A percentile compares a stretch with the other conserved stretches of the same genome.
These are phyloP conservation scores for Pythium brachiatum DNA, from an alignment of 352 stramenopile genomes.

Conservation along the genomic window DNA sequence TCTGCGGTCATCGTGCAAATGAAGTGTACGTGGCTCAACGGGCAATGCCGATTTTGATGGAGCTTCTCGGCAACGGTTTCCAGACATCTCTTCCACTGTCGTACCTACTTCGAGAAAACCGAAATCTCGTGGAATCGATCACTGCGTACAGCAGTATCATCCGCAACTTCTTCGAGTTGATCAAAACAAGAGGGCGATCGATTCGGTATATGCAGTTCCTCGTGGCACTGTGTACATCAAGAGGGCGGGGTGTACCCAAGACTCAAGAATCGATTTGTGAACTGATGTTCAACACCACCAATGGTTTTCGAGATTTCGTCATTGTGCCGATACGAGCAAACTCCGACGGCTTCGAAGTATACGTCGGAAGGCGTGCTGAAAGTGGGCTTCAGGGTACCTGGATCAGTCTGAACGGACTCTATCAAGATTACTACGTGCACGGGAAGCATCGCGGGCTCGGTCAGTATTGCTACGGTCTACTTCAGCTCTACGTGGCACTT, in stretches of 20 bases:
- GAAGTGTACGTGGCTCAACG: constrained; percentile 56
- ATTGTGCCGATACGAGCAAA: constrained; percentile 51
- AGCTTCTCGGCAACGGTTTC: constrained; percentile 71
- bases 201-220: constrained; percentile 79
- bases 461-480: constrained; percentile 70
- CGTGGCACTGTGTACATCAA: constrained; percentile 60
- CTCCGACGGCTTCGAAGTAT: constrained; percentile 50
- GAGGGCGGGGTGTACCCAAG: constrained; percentile 58
- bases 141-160: constrained; percentile 58
- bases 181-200: constrained; percentile 59
- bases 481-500: constrained; percentile 66
- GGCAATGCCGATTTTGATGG: constrained; percentile 63
- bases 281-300: constrained; percentile 53
- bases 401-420: constrained; percentile 49
- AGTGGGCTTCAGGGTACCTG: constrained; percentile 29
- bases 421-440: constrained; percentile 58
- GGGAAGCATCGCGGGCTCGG: constrained; percentile 45
- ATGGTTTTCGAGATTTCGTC: constrained; percentile 55
- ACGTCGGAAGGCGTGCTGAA: not conserved
- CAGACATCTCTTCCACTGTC: constrained; percentile 65
- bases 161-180: constrained; percentile 71
- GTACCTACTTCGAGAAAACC: constrained; percentile 64
- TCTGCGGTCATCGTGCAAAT: constrained; percentile 50
- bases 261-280: constrained; percentile 75
- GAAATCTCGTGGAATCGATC: constrained; percentile 73